These are phyloP conservation scores for Stagonosporopsis vannaccii DNA, from an alignment of 2,329 filamentous ascomycete species.

Conservation along the genomic window DNA sequence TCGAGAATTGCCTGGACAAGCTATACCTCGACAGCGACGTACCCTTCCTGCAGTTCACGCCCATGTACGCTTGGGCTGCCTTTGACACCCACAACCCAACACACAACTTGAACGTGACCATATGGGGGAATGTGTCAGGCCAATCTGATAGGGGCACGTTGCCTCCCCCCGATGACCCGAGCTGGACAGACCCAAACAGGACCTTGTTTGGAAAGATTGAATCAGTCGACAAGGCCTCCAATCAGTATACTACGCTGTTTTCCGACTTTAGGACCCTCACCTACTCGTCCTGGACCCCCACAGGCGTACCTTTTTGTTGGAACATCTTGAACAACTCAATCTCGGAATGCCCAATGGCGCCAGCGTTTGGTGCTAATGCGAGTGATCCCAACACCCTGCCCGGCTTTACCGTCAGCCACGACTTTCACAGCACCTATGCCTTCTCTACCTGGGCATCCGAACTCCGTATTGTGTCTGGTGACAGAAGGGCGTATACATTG, in stretches of 20 bases:
- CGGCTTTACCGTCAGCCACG: slow-evolving; percentile 75
- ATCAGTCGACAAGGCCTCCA: slow-evolving; percentile 64
- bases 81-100: slow-evolving; percentile 70
- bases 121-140: slow-evolving; percentile 92
- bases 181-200: slow-evolving; percentile 65
- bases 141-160: slow-evolving; percentile 64
- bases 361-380: slow-evolving; percentile 69
- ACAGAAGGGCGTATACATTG: slow-evolving; percentile 67
- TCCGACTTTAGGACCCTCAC: slow-evolving; percentile 76
- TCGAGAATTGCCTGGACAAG: slow-evolving; percentile 80
- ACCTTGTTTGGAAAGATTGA: slow-evolving; percentile 77
- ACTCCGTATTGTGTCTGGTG: slow-evolving; percentile 77
- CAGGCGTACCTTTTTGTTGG: slow-evolving; percentile 68
- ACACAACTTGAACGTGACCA: slow-evolving; percentile 75
- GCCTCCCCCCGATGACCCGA: slow-evolving; percentile 64
- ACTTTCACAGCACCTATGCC: slow-evolving; percentile 82
- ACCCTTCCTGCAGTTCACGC: slow-evolving; percentile 78
- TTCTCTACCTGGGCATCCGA: slow-evolving; percentile 83
- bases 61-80: slow-evolving; percentile 74
- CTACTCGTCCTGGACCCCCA: slow-evolving; percentile 71
- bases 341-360: slow-evolving; percentile 73
- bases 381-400: slow-evolving; percentile 66
- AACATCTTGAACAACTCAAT: slow-evolving; percentile 58
- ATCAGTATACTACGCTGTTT: slow-evolving; percentile 76
- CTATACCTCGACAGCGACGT: slow-evolving; percentile 65